A percentile compares a stretch with the other conserved stretches of the same genome.
Conservation (phyloP, 2,329 filamentous ascomycete genomes). For the Fusarium newnesense region DNA sequence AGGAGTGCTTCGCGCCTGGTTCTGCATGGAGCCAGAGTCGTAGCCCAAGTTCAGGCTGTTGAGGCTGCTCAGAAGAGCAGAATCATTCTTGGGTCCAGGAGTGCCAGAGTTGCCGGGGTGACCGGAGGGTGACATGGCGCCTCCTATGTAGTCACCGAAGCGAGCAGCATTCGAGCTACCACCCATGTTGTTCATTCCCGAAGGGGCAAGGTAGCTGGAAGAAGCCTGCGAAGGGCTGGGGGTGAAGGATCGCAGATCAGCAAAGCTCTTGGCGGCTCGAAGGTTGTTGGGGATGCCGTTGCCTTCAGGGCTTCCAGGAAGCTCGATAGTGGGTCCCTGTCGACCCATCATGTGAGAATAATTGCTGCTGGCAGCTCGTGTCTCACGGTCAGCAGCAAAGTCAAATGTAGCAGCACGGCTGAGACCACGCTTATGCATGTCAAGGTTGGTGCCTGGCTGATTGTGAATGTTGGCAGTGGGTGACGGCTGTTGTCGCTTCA, state of each 20-base stretch:
- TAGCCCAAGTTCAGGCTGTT: constrained; percentile 63
- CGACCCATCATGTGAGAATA: constrained; percentile 79
- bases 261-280: constrained; percentile 94
- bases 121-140: constrained; percentile 49
- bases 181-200: constrained; percentile 66
- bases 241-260: constrained; percentile 92
- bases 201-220: constrained; percentile 74
- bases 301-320: constrained; percentile 80
- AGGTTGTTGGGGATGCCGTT: constrained; percentile 78
- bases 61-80: constrained; percentile 59
- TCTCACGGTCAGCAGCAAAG: constrained; percentile 84
- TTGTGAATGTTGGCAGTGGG: constrained; percentile 66
- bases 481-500: constrained; percentile 70
- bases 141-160: constrained; percentile 58
- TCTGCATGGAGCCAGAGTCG: constrained; percentile 55
- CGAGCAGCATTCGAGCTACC: constrained; percentile 52
- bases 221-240: constrained; percentile 89
- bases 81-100: constrained; percentile 53
- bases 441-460: constrained; percentile 71
- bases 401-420: constrained; percentile 98
- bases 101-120: constrained; percentile 51
- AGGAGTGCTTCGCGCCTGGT: constrained; percentile 58
- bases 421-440: constrained; percentile 83
- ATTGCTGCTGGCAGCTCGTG: constrained; percentile 71
- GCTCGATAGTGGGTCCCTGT: constrained; percentile 85